Evolutionary conservation across 164 flowering plant species (phyloP), one percentile per base, ranked within the genome.

Genomic region (Santalum album): DNA sequence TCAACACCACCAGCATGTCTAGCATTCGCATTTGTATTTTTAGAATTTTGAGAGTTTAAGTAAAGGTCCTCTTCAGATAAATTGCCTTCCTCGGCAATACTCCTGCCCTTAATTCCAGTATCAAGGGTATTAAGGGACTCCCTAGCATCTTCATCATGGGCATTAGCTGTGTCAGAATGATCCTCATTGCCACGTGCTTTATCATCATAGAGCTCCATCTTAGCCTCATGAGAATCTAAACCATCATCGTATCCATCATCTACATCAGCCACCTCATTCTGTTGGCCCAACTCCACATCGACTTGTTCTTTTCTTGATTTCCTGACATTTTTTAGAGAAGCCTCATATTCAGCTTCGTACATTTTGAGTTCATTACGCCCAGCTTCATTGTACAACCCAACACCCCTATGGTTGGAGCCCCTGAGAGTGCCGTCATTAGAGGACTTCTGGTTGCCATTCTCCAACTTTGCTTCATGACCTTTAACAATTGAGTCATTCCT

Each of bases 271-370:
- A 54, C 73, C 35, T 69, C 82, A 59, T 66, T 49, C 21, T 68
- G 58, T 49, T 48, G 42, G 16, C 32, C 72, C 36, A 44, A 44
- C 54, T 57, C 61, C 18, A 21, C 62, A 61, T 58, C 74, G 56
- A 51, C 70, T 59, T 60, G 58, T 36, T 36, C 67, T 21, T 59
- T 60, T 42, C 25, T 43, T 20, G 71, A 57, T 21, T 58, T 56
- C 19, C 72, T 79, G 17, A 53, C 65, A 51, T 70, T 71, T 59
- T 80, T 74, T 36, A 86, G 51, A 55, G 96, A 90, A 1, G 90
- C 96, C 65, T 87, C 87, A 62, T 80, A 89, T 61, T 87, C 81
- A 25, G 83, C 94, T 76, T 89, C 97, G 69, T 94, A 94, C 61
- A 48, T 75, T 63, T 76, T 85, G 65, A 94, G 58, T 59, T 90